Percentiles rank a stretch among this genome's conserved stretches.
Evolutionary conservation across 106 monocot species (phyloP).

Genomic region (Xerophyta viscosa): DNA sequence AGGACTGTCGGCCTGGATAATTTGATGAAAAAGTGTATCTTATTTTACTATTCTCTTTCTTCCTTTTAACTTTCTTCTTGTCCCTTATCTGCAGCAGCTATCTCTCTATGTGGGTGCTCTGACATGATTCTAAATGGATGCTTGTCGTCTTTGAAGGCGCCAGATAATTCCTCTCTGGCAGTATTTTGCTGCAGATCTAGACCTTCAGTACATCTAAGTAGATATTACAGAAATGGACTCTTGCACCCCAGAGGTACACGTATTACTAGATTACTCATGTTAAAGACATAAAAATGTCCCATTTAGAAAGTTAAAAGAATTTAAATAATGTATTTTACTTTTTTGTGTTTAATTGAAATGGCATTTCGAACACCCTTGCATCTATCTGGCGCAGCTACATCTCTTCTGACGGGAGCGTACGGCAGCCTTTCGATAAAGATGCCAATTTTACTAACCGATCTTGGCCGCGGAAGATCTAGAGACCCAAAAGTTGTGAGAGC

Average conservation of each 20-base stretch:
- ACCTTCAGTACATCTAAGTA: neutral
- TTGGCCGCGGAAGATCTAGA: neutral
- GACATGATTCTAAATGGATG: constrained; percentile 49
- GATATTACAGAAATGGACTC: constrained; percentile 4
- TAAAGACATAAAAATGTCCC: no score
- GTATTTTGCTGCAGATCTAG: constrained; percentile 1
- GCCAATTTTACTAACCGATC: constrained; percentile 1
- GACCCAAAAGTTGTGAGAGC: constrained; percentile 28
- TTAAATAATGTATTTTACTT: no score
- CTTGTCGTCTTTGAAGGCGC: constrained; percentile 10
- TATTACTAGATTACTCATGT: neutral
- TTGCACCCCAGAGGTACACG: constrained; percentile 19
- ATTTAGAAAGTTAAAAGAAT: no score
- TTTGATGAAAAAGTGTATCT: no score
- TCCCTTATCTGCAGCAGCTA: no score
- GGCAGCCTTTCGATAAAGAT: constrained; percentile 20
- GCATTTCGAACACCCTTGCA: neutral
- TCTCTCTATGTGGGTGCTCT: constrained; percentile 2
- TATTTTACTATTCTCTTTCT: no score
- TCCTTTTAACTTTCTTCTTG: no score
- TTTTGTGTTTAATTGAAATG: no score
- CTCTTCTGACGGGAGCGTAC: constrained; percentile 23
- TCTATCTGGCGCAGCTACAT: constrained; percentile 22
- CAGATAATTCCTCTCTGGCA: constrained; percentile 2
- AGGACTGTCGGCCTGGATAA: no score